Percentiles rank a stretch among this genome's conserved stretches.
These are phyloP conservation scores for Phalaenopsis hybrid DNA, from an alignment of 116 monocot genomes.

Conservation along the genomic window DNA sequence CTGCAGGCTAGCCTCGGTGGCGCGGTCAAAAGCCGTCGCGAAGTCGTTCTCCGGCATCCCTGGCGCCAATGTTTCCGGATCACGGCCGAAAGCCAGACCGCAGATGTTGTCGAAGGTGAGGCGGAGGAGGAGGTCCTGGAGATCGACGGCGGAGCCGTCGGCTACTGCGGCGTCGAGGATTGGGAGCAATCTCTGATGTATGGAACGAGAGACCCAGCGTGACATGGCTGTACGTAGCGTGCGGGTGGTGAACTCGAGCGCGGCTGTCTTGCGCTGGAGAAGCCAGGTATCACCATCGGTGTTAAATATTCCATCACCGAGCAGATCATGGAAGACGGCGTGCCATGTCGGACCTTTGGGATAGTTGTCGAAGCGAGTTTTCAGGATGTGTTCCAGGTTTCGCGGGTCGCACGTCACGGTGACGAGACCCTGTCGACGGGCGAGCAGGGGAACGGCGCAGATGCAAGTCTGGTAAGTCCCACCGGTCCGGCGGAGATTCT, in stretches of 20 bases:
- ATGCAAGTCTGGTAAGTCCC: constrained; percentile 48
- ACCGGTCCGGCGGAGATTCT: constrained; percentile 20
- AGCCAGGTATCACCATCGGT: constrained; percentile 35
- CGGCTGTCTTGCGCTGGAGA: constrained; percentile 35
- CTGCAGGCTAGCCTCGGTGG: constrained; percentile 52
- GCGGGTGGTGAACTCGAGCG: constrained; percentile 40
- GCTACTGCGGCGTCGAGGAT: constrained; percentile 11
- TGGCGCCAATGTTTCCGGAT: constrained; percentile 52
- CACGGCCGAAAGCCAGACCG: constrained; percentile 58
- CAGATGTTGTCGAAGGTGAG: constrained; percentile 83
- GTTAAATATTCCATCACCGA: constrained; percentile 39
- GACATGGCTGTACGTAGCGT: constrained; percentile 30
- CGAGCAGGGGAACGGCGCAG: constrained; percentile 31
- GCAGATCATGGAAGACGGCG: constrained; percentile 29
- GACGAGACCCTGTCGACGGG: constrained; percentile 31
- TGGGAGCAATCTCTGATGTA: constrained; percentile 23
- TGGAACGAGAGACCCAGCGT: constrained; percentile 37
- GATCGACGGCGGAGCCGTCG: constrained; percentile 20
- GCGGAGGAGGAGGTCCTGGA: constrained; percentile 60
- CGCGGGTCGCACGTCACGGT: constrained; percentile 42
- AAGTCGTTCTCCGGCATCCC: constrained; percentile 52
- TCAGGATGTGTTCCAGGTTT: constrained; percentile 36
- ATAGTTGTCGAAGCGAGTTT: constrained; percentile 36
- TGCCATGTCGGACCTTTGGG: constrained; percentile 40
- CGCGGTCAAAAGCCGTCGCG: constrained; percentile 55